Conservation (phyloP, 345 rosid genomes). For the Odontarrhena argentea region DNA sequence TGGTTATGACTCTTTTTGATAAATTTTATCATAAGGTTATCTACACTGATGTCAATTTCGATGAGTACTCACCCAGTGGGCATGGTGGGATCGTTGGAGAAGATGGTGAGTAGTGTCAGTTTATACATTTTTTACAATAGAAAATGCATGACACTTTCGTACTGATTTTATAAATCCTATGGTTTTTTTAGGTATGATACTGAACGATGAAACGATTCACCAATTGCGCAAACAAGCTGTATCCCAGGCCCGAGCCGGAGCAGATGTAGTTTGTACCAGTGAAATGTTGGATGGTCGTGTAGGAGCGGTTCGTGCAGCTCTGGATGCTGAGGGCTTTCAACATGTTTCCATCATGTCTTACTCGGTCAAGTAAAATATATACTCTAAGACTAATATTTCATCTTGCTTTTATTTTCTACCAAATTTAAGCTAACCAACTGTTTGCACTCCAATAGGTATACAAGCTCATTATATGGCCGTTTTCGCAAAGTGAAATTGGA, state of each 20-base stretch:
- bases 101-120: constrained; percentile 54
- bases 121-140: background rate
- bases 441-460: constrained; percentile 53
- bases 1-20: background rate
- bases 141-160: too few species aligned
- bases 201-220: constrained; percentile 95
- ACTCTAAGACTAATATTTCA: background rate
- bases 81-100: constrained; percentile 93
- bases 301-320: constrained; percentile 80
- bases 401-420: background rate
- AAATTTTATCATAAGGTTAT: constrained; percentile 51
- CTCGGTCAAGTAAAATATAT: constrained; percentile 69
- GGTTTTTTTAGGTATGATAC: constrained; percentile 60
- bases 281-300: constrained; percentile 99
- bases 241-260: constrained; percentile 78
- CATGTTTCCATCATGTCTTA: constrained; percentile 97
- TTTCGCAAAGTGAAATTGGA: constrained; percentile 77
- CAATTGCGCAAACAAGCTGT: constrained; percentile 93
- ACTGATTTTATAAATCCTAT: too few species aligned
- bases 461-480: constrained; percentile 94
- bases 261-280: constrained; percentile 98
- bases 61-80: constrained; percentile 86
- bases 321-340: constrained; percentile 86
- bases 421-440: background rate
- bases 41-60: constrained; percentile 90